Evolutionary conservation across 345 rosid species (phyloP).

Genomic region (Salix suchowensis): DNA sequence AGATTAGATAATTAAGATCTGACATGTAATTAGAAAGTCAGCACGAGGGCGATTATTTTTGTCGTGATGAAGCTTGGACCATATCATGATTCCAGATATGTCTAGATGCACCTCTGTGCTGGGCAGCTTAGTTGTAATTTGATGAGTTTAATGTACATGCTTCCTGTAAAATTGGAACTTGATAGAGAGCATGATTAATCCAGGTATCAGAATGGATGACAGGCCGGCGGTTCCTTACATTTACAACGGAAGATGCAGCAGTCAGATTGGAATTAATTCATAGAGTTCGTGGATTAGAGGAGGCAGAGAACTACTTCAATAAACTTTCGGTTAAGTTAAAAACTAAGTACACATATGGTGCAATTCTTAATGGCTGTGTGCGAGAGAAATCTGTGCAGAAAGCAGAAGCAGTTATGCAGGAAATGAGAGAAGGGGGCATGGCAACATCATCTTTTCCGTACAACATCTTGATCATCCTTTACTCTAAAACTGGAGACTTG

Average conservation of each 20-base stretch:
- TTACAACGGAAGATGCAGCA: constrained; percentile 14
- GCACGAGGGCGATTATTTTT: too few relatives aligned
- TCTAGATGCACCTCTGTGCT: too few relatives aligned
- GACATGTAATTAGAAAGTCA: too few relatives aligned
- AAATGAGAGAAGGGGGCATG: constrained; percentile 19
- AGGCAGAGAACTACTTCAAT: constrained; percentile 23
- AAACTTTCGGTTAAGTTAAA: constrained; percentile 11
- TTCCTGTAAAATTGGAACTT: too few relatives aligned
- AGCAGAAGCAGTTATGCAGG: constrained; percentile 26
- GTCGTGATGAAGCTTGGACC: too few relatives aligned
- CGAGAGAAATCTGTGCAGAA: constrained; percentile 12
- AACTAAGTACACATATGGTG: constrained; percentile 14
- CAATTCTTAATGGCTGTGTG: constrained; percentile 22
- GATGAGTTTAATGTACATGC: too few relatives aligned
- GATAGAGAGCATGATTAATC: neutral
- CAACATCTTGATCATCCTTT: constrained; percentile 20
- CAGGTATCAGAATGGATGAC: constrained; percentile 32
- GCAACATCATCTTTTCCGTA: constrained; percentile 16
- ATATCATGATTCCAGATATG: too few relatives aligned
- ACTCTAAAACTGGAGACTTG: constrained; percentile 8
- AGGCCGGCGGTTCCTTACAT: neutral
- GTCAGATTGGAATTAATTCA: constrained; percentile 18
- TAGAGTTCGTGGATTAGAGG: constrained; percentile 20
- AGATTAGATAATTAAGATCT: too few relatives aligned
- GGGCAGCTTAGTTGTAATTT: too few relatives aligned